Percentiles rank a stretch among this genome's conserved stretches.
phyloP scores from a whole-genome alignment of 2,329 filamentous ascomycete species.

The Fusarium euwallaceae region DNA sequence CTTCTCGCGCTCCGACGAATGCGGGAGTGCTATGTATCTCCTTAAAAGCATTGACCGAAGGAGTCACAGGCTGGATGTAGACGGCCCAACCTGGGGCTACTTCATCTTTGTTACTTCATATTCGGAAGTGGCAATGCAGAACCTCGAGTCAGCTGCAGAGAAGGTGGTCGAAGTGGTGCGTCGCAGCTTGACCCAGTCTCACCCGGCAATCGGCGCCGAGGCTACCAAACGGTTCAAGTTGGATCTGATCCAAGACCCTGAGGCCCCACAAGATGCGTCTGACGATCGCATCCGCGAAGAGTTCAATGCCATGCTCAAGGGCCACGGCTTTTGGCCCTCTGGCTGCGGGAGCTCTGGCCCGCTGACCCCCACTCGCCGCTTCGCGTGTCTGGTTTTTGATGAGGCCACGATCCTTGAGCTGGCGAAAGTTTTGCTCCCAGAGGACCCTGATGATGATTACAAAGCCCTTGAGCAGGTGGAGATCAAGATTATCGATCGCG shows the following conservation, averaged over 20 bases:
- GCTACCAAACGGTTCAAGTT: neutral
- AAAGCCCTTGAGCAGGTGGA: neutral
- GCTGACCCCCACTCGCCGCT: neutral
- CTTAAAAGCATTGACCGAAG: neutral
- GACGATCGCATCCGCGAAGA: neutral
- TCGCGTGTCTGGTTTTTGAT: neutral
- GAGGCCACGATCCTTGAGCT: neutral
- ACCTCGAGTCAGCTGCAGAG: conserved; percentile 13
- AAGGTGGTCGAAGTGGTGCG: conserved; percentile 9
- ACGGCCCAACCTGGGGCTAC: conserved; percentile 33
- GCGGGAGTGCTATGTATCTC: conserved; percentile 5
- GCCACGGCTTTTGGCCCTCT: neutral
- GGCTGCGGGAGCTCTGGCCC: neutral
- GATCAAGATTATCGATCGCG: neutral
- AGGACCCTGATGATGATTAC: neutral
- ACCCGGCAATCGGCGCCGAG: neutral
- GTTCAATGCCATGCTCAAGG: neutral
- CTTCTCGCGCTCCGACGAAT: conserved; percentile 11
- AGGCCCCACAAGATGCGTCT: neutral
- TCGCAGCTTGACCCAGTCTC: neutral
- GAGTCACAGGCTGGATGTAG: conserved; percentile 9
- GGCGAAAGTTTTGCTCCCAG: neutral
- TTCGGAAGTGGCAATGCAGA: neutral
- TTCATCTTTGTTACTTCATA: conserved; percentile 32
- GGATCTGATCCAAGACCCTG: neutral